Evolutionary conservation across 2,329 filamentous ascomycete species (phyloP).

Genomic region (Stylonectria norvegica): DNA sequence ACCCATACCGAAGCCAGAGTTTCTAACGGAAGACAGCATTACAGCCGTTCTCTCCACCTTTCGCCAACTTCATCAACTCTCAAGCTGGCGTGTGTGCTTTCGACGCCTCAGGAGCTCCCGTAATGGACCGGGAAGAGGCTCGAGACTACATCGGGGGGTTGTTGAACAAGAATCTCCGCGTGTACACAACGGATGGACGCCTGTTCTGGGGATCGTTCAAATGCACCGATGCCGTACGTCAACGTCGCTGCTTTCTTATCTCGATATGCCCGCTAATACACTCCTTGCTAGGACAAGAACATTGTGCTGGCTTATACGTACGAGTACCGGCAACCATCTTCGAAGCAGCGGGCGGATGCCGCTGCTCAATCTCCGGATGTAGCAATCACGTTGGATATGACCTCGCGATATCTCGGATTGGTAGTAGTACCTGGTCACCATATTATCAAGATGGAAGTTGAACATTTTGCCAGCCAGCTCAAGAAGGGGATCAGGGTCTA

Average conservation of each 20-base stretch:
- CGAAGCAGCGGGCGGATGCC: conserved; percentile 41
- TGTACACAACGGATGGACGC: conserved; percentile 77
- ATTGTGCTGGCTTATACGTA: conserved; percentile 81
- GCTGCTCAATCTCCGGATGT: conserved; percentile 32
- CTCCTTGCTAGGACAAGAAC: conserved; percentile 68
- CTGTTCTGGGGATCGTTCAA: conserved; percentile 90
- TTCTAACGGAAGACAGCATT: conserved; percentile 12
- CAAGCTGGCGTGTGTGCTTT: not conserved
- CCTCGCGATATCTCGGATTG: conserved; percentile 80
- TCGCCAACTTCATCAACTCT: conserved; percentile 2
- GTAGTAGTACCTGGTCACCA: conserved; percentile 86
- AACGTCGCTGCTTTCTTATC: not conserved
- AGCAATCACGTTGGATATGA: conserved; percentile 66
- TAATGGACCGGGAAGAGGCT: conserved; percentile 52
- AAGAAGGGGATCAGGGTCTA: conserved; percentile 18
- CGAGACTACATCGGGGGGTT: conserved; percentile 59
- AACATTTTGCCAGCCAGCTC: conserved; percentile 64
- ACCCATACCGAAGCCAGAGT: conserved; percentile 1
- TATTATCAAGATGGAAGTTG: conserved; percentile 83
- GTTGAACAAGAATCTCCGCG: conserved; percentile 72
- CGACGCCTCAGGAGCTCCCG: not conserved
- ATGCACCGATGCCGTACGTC: conserved; percentile 82
- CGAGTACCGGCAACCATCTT: conserved; percentile 78
- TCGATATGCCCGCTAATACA: conserved; percentile 1
- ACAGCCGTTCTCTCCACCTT: conserved; percentile 6